phyloP scores from a whole-genome alignment of 768 basidiomycete species.

The Rhizopogon salebrosus region DNA sequence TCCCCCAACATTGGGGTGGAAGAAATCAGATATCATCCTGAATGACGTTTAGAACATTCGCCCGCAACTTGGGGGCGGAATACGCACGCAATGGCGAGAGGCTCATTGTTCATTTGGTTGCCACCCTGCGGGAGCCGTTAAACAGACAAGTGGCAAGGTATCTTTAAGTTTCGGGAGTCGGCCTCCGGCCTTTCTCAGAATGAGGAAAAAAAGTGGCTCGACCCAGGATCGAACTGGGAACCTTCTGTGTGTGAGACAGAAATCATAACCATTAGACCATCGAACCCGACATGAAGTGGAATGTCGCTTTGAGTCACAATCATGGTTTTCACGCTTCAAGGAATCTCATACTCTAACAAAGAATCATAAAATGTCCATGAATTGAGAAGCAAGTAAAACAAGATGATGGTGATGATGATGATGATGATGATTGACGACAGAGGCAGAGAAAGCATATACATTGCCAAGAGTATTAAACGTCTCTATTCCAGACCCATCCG shows the following conservation, averaged over 20 bases:
- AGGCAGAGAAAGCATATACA: neutral
- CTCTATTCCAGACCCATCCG: neutral
- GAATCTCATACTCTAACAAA: too few species aligned
- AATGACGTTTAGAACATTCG: conserved; percentile 24
- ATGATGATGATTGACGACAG: neutral
- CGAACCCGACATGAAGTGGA: conserved; percentile 11
- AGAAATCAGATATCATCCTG: conserved; percentile 95
- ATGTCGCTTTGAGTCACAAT: neutral
- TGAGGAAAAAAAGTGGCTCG: conserved; percentile 22
- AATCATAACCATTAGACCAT: conserved; percentile 35
- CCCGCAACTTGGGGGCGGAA: neutral
- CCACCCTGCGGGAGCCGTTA: neutral
- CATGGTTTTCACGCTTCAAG: too few species aligned
- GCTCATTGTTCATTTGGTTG: conserved; percentile 19
- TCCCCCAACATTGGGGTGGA: conserved; percentile 89
- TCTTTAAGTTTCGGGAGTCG: too few species aligned
- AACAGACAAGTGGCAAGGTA: neutral
- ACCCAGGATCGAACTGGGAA: conserved; percentile 33
- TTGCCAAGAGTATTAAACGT: neutral
- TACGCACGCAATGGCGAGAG: conserved; percentile 26
- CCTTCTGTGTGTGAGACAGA: conserved; percentile 35
- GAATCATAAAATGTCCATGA: neutral
- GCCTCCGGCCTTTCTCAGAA: too few species aligned
- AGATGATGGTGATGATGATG: neutral
- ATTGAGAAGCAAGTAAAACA: neutral